A percentile compares a stretch with the other conserved stretches of the same genome.
phyloP scores from a whole-genome alignment of 345 rosid genomes.

The Brassica carinata region DNA sequence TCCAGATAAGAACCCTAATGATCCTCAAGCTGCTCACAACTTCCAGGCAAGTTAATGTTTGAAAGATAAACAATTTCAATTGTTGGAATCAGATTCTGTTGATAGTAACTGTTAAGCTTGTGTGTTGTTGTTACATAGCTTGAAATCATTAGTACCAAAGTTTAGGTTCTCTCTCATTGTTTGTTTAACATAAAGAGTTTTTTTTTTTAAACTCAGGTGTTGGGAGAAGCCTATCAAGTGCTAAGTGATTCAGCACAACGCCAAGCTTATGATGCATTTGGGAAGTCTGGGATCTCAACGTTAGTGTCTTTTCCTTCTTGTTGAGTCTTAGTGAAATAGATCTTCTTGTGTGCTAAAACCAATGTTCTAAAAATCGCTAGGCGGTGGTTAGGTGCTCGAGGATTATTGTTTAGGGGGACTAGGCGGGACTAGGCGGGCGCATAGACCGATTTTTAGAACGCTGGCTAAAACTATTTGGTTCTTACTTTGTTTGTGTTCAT shows the following conservation, averaged over 20 bases:
- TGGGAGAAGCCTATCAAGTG: constrained; percentile 99
- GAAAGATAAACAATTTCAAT: background rate
- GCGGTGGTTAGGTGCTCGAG: too few relatives aligned
- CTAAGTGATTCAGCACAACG: constrained; percentile 88
- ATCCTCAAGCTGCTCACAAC: too few relatives aligned
- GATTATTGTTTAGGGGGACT: too few relatives aligned
- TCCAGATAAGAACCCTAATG: too few relatives aligned
- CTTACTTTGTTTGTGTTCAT: constrained; percentile 27
- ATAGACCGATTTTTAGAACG: too few relatives aligned
- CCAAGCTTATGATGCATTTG: constrained; percentile 88
- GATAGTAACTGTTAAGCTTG: background rate
- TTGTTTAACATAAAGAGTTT: background rate
- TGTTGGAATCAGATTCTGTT: background rate
- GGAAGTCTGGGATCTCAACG: constrained; percentile 96
- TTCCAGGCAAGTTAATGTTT: constrained; percentile 53
- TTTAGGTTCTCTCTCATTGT: background rate
- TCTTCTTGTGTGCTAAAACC: constrained; percentile 10
- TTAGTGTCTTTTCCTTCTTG: constrained; percentile 50
- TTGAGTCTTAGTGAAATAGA: constrained; percentile 14
- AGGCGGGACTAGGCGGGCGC: too few relatives aligned
- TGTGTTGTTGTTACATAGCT: constrained; percentile 1
- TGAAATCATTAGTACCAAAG: background rate
- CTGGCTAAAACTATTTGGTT: background rate
- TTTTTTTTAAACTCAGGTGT: constrained; percentile 48
- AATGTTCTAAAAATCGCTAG: too few relatives aligned